Conservation (phyloP, 2,329 filamentous ascomycete genomes). For the Trichoderma aggressivum region DNA sequence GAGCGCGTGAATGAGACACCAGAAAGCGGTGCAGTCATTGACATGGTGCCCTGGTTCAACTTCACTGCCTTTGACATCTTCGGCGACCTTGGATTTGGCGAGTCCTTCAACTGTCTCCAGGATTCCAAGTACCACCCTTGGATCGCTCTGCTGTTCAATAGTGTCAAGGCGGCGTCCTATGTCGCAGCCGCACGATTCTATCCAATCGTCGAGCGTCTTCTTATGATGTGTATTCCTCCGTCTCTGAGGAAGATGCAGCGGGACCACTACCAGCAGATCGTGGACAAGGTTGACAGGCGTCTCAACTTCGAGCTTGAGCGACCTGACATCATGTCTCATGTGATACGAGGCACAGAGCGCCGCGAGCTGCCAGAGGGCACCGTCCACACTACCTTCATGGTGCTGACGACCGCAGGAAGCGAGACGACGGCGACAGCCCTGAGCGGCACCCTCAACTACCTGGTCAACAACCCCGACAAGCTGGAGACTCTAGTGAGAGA, state of each 20-base stretch:
- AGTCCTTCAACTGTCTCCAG: conserved; percentile 22
- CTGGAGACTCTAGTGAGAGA: conserved; percentile 36
- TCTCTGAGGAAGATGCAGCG: neutral
- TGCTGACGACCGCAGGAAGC: conserved; percentile 30
- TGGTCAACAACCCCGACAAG: conserved; percentile 30
- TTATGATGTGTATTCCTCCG: conserved; percentile 10
- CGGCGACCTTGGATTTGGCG: conserved; percentile 23
- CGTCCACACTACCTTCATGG: conserved; percentile 27
- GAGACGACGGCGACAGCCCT: conserved; percentile 34
- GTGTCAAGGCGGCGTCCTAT: conserved; percentile 7
- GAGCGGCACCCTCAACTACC: conserved; percentile 27
- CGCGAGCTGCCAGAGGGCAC: conserved; percentile 30
- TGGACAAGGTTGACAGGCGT: conserved; percentile 24
- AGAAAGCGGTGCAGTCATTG: conserved; percentile 19
- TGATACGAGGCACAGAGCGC: conserved; percentile 30
- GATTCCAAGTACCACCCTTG: conserved; percentile 20
- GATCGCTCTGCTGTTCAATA: conserved; percentile 18
- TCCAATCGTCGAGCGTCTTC: neutral
- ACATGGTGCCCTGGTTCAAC: conserved; percentile 27
- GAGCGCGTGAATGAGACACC: conserved; percentile 16
- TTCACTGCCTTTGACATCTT: conserved; percentile 30
- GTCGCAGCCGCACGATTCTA: conserved; percentile 8
- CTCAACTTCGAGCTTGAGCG: conserved; percentile 25
- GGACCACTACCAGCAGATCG: conserved; percentile 22
- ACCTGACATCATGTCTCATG: conserved; percentile 29